Evolutionary conservation across 177 flowering plant species (phyloP), one percentile per base, ranked within the genome.

Genomic region (Vitis hybrid): DNA sequence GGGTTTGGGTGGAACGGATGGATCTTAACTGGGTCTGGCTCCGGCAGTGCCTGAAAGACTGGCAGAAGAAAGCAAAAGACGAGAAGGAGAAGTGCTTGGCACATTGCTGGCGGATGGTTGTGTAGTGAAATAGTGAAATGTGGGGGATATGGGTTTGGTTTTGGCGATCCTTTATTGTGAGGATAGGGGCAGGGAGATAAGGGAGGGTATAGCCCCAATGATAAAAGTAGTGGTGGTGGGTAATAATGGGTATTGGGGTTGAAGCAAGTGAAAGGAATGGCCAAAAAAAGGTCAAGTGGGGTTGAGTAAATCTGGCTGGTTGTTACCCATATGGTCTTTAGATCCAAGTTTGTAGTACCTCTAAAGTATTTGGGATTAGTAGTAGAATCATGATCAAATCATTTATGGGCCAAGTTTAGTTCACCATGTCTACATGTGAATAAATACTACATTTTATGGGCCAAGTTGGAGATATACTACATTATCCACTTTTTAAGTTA

Each of bases 1-100:
- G 58, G 62, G 67, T 63, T 67, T 11, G 82, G 75, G 55, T 6
- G 53, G 71, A 89, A 76, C 2, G 88, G 74, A 16, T 82, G 88
- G 76, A 77, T 68, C 4, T 71, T 12, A 14, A 63, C 62, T 7
- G 84, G 70, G 64, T 83, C 75, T 6, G 85, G 85, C 69, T 78
- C 72, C 15, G 86, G 76, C 16, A 69, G 59, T 61, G 72, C 16
- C 59, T 66, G 29, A 31, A 53, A 29, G 71, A 74, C 9, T 50
- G 67, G 16, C 60, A 68, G 70, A 68, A 60, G 29, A 58, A 11
- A 26, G 55, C n/a, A 56, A 69, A 59, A 50, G 66, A 29, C 55
- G 74, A 51, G 72, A 69, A 31, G 55, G 55, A 51, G 75, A 75
- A 13, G 72, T 71, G 48, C 48, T 39, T 39, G 8, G 9, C 10